Conservation (phyloP, 164 flowering plant species). For the Umbellularia californica region DNA sequence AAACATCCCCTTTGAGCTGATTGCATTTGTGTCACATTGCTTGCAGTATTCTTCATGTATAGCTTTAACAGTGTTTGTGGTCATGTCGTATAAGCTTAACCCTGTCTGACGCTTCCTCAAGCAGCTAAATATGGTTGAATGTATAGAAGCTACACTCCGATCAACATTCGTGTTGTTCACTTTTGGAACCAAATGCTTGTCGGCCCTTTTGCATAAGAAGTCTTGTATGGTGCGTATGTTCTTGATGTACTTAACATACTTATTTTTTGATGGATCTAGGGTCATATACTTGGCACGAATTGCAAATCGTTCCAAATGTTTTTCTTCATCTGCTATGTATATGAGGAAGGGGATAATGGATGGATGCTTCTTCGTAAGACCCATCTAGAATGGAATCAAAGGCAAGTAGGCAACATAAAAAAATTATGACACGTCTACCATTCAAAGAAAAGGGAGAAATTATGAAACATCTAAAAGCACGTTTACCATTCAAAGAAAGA, state of each 20-base stretch:
- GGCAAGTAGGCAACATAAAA: neutral
- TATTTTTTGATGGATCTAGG: slow-evolving; percentile 75
- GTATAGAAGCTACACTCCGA: slow-evolving; percentile 78
- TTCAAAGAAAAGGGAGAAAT: slow-evolving; percentile 3
- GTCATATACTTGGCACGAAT: slow-evolving; percentile 92
- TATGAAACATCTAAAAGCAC: neutral
- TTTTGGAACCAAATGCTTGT: slow-evolving; percentile 82
- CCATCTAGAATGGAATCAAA: slow-evolving; percentile 47
- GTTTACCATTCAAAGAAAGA: neutral
- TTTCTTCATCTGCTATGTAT: slow-evolving; percentile 73
- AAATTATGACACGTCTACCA: neutral
- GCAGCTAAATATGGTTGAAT: slow-evolving; percentile 81
- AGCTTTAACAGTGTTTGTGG: slow-evolving; percentile 54
- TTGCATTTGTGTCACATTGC: slow-evolving; percentile 64
- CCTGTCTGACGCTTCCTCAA: slow-evolving; percentile 63
- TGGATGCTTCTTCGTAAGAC: slow-evolving; percentile 90
- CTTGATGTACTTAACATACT: slow-evolving; percentile 74
- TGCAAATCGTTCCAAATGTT: slow-evolving; percentile 81
- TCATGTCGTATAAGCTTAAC: slow-evolving; percentile 55
- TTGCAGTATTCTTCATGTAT: slow-evolving; percentile 67
- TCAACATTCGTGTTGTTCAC: slow-evolving; percentile 85
- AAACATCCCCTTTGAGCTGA: slow-evolving; percentile 79
- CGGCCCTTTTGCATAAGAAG: slow-evolving; percentile 71
- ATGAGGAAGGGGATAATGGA: slow-evolving; percentile 81
- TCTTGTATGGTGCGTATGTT: slow-evolving; percentile 82